These are phyloP conservation scores for Triticum aestivum DNA, from an alignment of 176 grass and related monocot genomes.

Conservation along the genomic window IWGSC_CS_RefSeq_v2.1 NC_057807.1:667002764-667003263, in stretches of 20 bases:
- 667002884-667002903: neutral
- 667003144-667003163: constrained; percentile 34
- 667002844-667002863: neutral
- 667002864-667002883: neutral
- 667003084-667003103: neutral
- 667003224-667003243: constrained; percentile 95
- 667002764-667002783: neutral
- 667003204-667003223: constrained; percentile 83
- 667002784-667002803: neutral
- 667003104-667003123: neutral
- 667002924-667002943: neutral
- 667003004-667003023: neutral
- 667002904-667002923: neutral
- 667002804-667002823: neutral
- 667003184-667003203: constrained; percentile 76
- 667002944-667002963: neutral
- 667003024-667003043: neutral
- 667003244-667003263: constrained; percentile 88
- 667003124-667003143: neutral
- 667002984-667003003: neutral
- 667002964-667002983: neutral
- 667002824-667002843: neutral
- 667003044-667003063: neutral
- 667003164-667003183: constrained; percentile 58
- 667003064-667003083: neutral